These are phyloP conservation scores for Fusarium sp. DNA, from an alignment of 2,329 filamentous ascomycete species.

Conservation along the genomic window DNA sequence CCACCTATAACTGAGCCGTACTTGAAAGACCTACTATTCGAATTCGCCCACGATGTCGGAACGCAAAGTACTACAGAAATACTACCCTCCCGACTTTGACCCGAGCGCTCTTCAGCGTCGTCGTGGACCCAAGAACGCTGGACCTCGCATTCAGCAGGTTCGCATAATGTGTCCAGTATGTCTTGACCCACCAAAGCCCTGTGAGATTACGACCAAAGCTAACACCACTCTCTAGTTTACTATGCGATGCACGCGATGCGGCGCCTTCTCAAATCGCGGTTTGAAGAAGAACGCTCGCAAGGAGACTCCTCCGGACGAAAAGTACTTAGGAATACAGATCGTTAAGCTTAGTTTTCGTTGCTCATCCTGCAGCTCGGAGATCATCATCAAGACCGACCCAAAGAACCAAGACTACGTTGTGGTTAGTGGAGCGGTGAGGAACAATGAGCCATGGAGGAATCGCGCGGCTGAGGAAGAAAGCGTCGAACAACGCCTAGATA, in stretches of 20 bases:
- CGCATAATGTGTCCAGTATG: constrained; percentile 49
- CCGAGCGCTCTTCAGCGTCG: constrained; percentile 80
- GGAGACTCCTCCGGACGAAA: constrained; percentile 86
- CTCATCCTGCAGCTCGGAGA: constrained; percentile 85
- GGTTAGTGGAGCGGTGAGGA: constrained; percentile 85
- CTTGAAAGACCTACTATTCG: not conserved
- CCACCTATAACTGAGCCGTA: not conserved
- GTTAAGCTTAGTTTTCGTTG: constrained; percentile 61
- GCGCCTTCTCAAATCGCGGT: constrained; percentile 61
- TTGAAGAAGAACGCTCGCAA: constrained; percentile 50
- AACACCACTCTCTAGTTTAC: constrained; percentile 41
- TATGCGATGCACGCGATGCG: constrained; percentile 58
- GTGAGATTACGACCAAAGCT: too few relatives aligned
- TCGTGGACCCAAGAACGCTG: constrained; percentile 74
- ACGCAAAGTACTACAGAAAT: constrained; percentile 78
- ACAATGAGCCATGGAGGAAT: constrained; percentile 89
- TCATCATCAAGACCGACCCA: constrained; percentile 93
- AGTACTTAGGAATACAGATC: constrained; percentile 77
- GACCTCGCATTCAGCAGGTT: constrained; percentile 87
- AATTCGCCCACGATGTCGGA: constrained; percentile 74
- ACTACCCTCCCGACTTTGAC: constrained; percentile 86
- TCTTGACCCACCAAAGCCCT: not conserved
- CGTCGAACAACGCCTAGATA: constrained; percentile 85
- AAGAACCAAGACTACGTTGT: constrained; percentile 91
- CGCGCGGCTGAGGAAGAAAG: constrained; percentile 74